phyloP scores from a whole-genome alignment of 305 asterid genomes.

The Lippia alba region DNA sequence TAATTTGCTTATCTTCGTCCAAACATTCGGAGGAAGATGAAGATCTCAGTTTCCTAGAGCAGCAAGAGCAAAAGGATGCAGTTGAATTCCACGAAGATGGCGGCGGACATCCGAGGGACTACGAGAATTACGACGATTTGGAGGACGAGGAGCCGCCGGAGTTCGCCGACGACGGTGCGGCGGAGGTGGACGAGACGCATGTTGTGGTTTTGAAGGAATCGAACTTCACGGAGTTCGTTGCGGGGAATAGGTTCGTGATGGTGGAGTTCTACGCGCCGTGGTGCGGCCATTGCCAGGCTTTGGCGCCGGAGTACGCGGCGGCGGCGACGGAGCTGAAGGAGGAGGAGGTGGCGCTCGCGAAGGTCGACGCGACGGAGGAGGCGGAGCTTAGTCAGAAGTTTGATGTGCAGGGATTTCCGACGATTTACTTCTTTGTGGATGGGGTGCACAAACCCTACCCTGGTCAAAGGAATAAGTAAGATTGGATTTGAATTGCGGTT shows the following conservation, averaged over 20 bases:
- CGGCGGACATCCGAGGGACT: slow-evolving; percentile 47
- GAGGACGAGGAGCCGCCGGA: slow-evolving; percentile 48
- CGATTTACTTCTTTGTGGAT: slow-evolving; percentile 73
- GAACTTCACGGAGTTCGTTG: slow-evolving; percentile 72
- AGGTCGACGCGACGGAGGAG: slow-evolving; percentile 85
- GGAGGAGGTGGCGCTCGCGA: slow-evolving; percentile 71
- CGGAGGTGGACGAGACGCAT: slow-evolving; percentile 77
- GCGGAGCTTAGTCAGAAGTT: slow-evolving; percentile 79
- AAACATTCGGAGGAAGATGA: slow-evolving; percentile 65
- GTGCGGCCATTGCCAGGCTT: slow-evolving; percentile 94
- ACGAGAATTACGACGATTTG: slow-evolving; percentile 84
- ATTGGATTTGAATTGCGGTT: background rate
- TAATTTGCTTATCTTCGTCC: slow-evolving; percentile 42
- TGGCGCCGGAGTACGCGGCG: slow-evolving; percentile 91
- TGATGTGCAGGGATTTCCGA: slow-evolving; percentile 81
- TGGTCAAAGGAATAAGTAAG: slow-evolving; percentile 83
- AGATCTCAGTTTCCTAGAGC: slow-evolving; percentile 81
- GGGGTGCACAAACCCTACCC: slow-evolving; percentile 78
- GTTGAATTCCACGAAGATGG: slow-evolving; percentile 35
- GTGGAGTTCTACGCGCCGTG: slow-evolving; percentile 95
- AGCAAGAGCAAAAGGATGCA: slow-evolving; percentile 41
- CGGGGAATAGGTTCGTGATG: slow-evolving; percentile 73
- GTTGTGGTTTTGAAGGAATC: slow-evolving; percentile 74
- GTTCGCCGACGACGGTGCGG: slow-evolving; percentile 45
- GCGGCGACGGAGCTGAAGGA: slow-evolving; percentile 80